Base-by-base conservation (phyloP, 345 rosid species). In the Linum trigynum region DNA sequence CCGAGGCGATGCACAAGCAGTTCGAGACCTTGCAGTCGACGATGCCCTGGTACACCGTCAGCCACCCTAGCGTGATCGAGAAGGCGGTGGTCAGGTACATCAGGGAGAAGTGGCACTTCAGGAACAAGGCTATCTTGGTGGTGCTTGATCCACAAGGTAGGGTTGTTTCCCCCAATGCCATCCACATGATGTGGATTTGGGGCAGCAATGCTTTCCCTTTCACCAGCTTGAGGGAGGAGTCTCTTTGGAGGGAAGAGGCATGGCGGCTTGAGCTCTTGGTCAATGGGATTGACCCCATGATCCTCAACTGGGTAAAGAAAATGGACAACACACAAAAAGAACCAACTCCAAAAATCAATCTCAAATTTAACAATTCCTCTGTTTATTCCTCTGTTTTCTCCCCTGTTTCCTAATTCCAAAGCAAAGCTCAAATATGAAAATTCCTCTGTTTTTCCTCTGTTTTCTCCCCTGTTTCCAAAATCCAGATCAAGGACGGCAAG, bases 161-260 rank as follows among this genome's bases (percentile, higher is more conserved):
- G 62, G 87, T 87, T 53, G 82, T 70, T 71, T 79, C 80, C 60
- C 84, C 80, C 23, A 89, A 89, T 57, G 96, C 98, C 36, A 72
- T 92, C 66, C 85, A 84, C 58, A 89, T 92, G 98, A 83, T 85
- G 75, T 83, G 90, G 85, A 85, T 89, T 69, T 89, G 96, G 95
- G 86, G 86, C n/a, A 64, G 70, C 55, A 23, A 56, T 53, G 96
- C 96, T 3, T 81, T 79, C 59, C 98, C 98, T 16, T 92, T 92
- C 82, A 85, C 95, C 0, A 80, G 77, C 64, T 42, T 65, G 0
- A 78, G 71, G 69, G 92, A 85, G 72, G 80, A 70, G 67, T 79
- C 77, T 43, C 80, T 91, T 1, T 91, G 95, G 92, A 82, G 60
- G 61, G 84, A 74, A 50, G 87, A 83, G 63, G 74, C 73, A 39